Evolutionary conservation across 2,329 filamentous ascomycete species (phyloP).

Genomic region (Xylariaceae sp.): DNA sequence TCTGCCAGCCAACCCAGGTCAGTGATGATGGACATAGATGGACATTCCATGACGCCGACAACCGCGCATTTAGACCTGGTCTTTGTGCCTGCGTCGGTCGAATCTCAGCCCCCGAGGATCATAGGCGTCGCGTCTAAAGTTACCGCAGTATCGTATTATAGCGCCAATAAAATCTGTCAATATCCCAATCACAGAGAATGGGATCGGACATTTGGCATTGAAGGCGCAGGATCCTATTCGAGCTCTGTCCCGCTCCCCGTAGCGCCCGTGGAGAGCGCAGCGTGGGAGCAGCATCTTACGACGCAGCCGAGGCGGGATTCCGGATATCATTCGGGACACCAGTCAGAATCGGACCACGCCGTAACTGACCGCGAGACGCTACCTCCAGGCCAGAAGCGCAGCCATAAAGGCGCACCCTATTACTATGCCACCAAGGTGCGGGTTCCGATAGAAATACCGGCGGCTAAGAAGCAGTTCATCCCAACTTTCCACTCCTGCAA

Average conservation of each 20-base stretch:
- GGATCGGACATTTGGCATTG: conserved; percentile 33
- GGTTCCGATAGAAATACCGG: conserved; percentile 45
- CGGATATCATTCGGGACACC: conserved; percentile 38
- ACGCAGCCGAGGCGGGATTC: conserved; percentile 43
- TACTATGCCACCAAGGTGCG: conserved; percentile 40
- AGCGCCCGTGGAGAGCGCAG: conserved; percentile 31
- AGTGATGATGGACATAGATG: conserved; percentile 47
- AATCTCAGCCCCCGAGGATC: conserved; percentile 43
- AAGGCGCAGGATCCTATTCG: conserved; percentile 43
- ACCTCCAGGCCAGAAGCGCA: conserved; percentile 9
- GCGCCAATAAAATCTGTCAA: conserved; percentile 39
- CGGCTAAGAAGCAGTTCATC: conserved; percentile 44
- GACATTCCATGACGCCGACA: conserved; percentile 38
- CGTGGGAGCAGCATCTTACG: conserved; percentile 39
- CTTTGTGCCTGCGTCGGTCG: conserved; percentile 42
- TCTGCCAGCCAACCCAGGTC: conserved; percentile 43
- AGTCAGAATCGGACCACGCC: conserved; percentile 33
- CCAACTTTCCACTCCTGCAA: conserved; percentile 56
- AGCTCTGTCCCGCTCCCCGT: conserved; percentile 39
- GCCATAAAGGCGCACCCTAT: conserved; percentile 24
- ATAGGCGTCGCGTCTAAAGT: conserved; percentile 47
- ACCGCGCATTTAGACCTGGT: conserved; percentile 41
- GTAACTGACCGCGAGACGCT: neutral
- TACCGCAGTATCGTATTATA: conserved; percentile 48
- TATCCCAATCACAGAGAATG: conserved; percentile 49